Evolutionary conservation across 2,329 filamentous ascomycete species (phyloP).

Genomic region (Trichoderma sp.): DNA sequence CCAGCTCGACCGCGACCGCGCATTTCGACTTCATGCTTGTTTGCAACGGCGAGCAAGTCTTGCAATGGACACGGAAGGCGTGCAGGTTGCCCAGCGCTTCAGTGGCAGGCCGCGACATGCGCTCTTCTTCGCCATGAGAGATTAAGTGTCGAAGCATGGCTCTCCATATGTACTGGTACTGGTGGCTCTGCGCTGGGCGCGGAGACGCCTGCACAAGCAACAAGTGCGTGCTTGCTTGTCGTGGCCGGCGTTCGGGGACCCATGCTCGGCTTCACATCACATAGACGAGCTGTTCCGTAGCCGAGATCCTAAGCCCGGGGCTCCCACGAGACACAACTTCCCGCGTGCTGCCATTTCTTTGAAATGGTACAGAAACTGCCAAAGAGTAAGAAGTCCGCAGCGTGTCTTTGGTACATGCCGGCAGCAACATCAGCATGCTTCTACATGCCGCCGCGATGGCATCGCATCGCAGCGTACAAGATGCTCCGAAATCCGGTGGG

Average conservation of each 20-base stretch:
- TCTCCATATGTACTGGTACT: constrained; percentile 4
- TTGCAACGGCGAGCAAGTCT: neutral
- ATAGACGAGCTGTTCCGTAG: constrained; percentile 10
- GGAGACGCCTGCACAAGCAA: neutral
- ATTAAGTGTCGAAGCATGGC: constrained; percentile 9
- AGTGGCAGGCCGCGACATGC: neutral
- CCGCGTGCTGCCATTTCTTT: neutral
- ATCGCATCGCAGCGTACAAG: neutral
- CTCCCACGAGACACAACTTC: neutral
- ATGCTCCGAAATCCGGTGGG: constrained; percentile 17
- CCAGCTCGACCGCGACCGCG: constrained; percentile 8
- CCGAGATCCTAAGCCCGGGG: constrained; percentile 14
- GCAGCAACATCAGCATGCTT: too few relatives aligned
- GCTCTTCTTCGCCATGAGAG: constrained; percentile 13
- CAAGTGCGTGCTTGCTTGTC: constrained; percentile 1
- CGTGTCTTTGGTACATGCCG: neutral
- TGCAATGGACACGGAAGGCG: neutral
- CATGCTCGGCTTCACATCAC: constrained; percentile 18
- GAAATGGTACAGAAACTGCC: neutral
- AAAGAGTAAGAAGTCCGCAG: neutral
- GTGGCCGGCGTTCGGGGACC: constrained; percentile 1
- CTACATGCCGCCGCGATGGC: too few relatives aligned
- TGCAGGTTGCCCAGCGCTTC: neutral
- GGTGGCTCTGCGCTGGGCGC: neutral
- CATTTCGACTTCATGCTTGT: neutral